Base-by-base conservation (phyloP, 2,329 filamentous ascomycete genomes). In the Macroventuria anomochaeta region DNA sequence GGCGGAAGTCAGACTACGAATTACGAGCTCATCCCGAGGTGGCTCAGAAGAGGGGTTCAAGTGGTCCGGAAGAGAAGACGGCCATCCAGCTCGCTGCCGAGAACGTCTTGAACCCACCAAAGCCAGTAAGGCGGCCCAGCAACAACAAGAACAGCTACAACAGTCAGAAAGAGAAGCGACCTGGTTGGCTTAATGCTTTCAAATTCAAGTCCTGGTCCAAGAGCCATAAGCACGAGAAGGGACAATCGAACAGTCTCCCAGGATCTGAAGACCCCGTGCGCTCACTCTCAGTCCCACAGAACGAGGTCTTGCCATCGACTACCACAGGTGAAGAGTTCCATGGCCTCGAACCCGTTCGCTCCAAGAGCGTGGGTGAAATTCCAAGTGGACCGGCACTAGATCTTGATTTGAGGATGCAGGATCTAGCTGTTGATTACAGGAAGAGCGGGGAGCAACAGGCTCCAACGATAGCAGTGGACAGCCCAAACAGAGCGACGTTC, bases 311-410 rank as follows among this genome's bases (percentile, higher is more conserved):
- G 5, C 49, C 46, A n/a, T 38, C 55, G 17, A 48, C 40, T 13
- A 23, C 33, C 13, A 13, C 39, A 20, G 49, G 56, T 7, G 59
- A 68, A 23, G 61, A 64, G 3, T 33, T 23, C 6, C 64, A 65
- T 20, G 44, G 40, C 6, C 63, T 74, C 1, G 59, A 64, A 37
- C 63, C 67, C 11, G 58, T 68, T 15, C 67, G 72, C 13, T 74
- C 72, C 8, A 72, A 74, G 40, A 73, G 70, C 3, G 57, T 75
- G 12, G 68, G 69, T 17, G 70, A 66, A 13, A 62, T 74, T 5
- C 63, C 69, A 10, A 65, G 63, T 28, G 60, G 61, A n/a, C 59
- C 58, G 5, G 52, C 63, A 8, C 46, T 65, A 7, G 59, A 66
- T 33, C 54, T 74, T 7, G 64, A 71, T 18, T 55, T 66, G 0